A percentile compares a stretch with the other conserved stretches of the same genome.
phyloP scores from a whole-genome alignment of 768 basidiomycete genomes.

The Suillus fuscotomentosus region DNA sequence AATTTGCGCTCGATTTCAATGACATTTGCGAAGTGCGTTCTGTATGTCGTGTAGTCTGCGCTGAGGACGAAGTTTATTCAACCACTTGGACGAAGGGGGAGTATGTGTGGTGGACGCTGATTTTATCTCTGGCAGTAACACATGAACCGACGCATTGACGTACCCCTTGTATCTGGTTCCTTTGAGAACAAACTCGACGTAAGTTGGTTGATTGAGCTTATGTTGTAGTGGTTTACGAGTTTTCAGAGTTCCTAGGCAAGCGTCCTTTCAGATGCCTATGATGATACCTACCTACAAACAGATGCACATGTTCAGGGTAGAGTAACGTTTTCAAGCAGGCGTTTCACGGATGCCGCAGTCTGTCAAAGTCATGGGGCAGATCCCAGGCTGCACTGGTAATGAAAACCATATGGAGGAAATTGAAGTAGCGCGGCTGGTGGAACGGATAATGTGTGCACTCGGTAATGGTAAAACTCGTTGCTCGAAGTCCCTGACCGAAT shows the following conservation, averaged over 20 bases:
- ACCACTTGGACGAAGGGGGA: conserved; percentile 39
- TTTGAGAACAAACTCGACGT: conserved; percentile 8
- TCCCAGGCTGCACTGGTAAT: conserved; percentile 33
- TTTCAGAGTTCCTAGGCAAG: no score
- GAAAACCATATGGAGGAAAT: conserved; percentile 1
- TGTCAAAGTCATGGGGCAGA: conserved; percentile 20
- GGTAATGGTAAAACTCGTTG: background rate
- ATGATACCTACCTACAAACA: conserved; percentile 24
- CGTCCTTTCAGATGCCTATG: conserved; percentile 39
- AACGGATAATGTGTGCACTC: background rate
- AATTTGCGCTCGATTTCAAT: conserved; percentile 33
- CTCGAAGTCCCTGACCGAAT: background rate
- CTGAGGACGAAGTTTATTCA: conserved; percentile 35
- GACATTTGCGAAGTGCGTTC: conserved; percentile 31
- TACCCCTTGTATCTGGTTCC: conserved; percentile 12
- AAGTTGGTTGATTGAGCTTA: conserved; percentile 16
- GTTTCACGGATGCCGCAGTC: conserved; percentile 39
- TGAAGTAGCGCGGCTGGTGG: background rate
- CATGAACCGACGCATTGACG: conserved; percentile 13
- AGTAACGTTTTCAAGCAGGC: conserved; percentile 40
- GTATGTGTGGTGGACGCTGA: conserved; percentile 19
- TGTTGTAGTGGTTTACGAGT: conserved; percentile 23
- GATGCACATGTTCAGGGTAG: conserved; percentile 41
- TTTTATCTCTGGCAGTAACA: conserved; percentile 12
- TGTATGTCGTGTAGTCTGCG: conserved; percentile 34